Evolutionary conservation across 306 rosid genomes (phyloP), one percentile per base, ranked within the genome.

Genomic region (Prunus mongolica): DNA sequence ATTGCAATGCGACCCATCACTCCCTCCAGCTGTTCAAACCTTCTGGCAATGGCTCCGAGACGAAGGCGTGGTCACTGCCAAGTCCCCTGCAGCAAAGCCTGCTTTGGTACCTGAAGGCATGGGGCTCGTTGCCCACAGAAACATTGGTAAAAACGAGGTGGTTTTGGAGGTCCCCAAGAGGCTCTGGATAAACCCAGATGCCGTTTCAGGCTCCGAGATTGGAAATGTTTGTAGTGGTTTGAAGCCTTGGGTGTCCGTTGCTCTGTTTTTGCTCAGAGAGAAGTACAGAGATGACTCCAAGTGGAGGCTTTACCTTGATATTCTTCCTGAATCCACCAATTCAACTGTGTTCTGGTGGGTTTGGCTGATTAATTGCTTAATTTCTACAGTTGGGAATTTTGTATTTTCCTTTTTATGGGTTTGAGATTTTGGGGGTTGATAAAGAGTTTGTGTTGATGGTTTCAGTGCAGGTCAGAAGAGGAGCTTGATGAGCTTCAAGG

Each of bases 401-500:
- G n/a, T 22, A 32, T 74, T 38, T 38, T 38, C 44, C 32, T 55
- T 73, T 46, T 20, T 1, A 11, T 77, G 68, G n/a, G 60, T 47
- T 61, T 52, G 65, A 67, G 77, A 79, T 83, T 72, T 75, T 82
- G 86, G 82, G 81, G 80, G 85, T 87, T 89, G 82, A 88, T 86
- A 80, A 28, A 82, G 80, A 86, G 74, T 41, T 75, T 83, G 45
- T 58, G 30, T 87, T 81, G 84, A 73, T 87, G 90, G 86, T 88
- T 94, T 84, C 96, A 89, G 98, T 80, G 96, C 98, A 95, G 98
- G 98, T 95, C 96, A 90, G 97, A 92, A 88, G 93, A 92, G 86
- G 98, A 95, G 95, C 97, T 95, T 50, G 76, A 83, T 11, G 93
- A 92, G 69, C 87, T 92, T 76, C 95, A 88, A 90, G 97, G 98